Evolutionary conservation across 768 basidiomycete genomes (phyloP), one percentile per base, ranked within the genome.

Genomic region (Suillus hirtellus): DNA sequence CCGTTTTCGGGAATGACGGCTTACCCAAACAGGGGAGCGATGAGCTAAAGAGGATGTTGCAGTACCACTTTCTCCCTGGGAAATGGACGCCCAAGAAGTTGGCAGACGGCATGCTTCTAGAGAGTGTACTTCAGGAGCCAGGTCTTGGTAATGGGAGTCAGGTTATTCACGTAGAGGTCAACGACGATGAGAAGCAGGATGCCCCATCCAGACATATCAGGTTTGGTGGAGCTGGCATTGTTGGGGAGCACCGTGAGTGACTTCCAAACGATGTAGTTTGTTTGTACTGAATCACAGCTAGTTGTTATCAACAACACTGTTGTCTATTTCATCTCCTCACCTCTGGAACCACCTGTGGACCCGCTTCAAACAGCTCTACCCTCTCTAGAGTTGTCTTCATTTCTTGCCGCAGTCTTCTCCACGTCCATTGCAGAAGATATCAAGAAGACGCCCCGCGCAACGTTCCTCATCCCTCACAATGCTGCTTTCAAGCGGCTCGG

Each of bases 51-150:
- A 87, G 83, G 64, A 70, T 90, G 59, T 76, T 99, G 46, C 81
- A 88, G 68, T 99, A 99, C 71, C 97, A 99, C 75, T 95, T 99
- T 73, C 78, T 99, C 50, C 91, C 93, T 1, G 93, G 93, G 10
- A 84, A 82, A 63, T 90, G 92, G 85, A 80, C 81, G 0, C 83
- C 85, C 4, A 81, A 84, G 60, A 89, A 94, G 66, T 80, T 99
- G 40, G 78, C 81, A 44, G 81, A 93, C 66, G 88, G 88, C 4
- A 84, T 88, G 81, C 77, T 99, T 17, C 75, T 99, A 46, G 87
- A 91, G 69, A 97, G 94, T 0, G 89, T 88, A 60, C 78, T 97
- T 34, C 79, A 80, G 61, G 92, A 93, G 67, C 77, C 77, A 21
- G 93, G 93, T 31, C 75, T 95, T 50, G 84, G 79, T 67, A 84